phyloP scores from a whole-genome alignment of 148 eudicot species.

The Rhododendron mucronatum region DNA sequence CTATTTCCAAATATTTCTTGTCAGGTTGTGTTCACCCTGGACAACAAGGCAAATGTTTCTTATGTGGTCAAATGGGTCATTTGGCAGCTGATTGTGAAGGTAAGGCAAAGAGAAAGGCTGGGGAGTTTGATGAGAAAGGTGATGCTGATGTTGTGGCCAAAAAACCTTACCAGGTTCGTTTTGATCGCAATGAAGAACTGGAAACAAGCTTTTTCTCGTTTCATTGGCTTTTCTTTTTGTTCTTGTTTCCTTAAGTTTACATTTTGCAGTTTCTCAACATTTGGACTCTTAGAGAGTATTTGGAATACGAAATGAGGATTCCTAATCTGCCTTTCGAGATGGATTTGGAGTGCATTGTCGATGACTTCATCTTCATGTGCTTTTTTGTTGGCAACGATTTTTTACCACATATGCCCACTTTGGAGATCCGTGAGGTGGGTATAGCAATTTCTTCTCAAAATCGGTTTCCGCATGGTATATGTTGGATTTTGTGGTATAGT shows the following conservation, averaged over 20 bases:
- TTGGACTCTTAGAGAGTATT: slow-evolving; percentile 87
- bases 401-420: slow-evolving; percentile 95
- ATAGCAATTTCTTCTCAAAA: not conserved
- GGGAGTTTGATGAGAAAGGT: slow-evolving; percentile 88
- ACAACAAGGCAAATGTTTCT: slow-evolving; percentile 87
- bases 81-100: slow-evolving; percentile 87
- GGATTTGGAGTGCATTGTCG: slow-evolving; percentile 80
- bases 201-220: not conserved
- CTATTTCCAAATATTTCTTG: not conserved
- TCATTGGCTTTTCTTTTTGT: not conserved
- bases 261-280: slow-evolving; percentile 80
- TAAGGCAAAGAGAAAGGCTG: slow-evolving; percentile 93
- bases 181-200: not conserved
- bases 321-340: slow-evolving; percentile 58
- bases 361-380: slow-evolving; percentile 93
- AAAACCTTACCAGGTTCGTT: slow-evolving; percentile 85
- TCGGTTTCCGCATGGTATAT: not conserved
- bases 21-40: slow-evolving; percentile 80
- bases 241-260: not conserved
- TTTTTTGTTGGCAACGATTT: slow-evolving; percentile 99
- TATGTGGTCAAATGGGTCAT: slow-evolving; percentile 96
- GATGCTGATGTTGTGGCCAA: slow-evolving; percentile 48
- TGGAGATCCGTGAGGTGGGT: slow-evolving; percentile 97
- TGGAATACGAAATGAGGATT: slow-evolving; percentile 83
- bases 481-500: not conserved